Conservation (phyloP, 2,329 filamentous ascomycete species). For the Hirsutella rhossiliensis region DNA sequence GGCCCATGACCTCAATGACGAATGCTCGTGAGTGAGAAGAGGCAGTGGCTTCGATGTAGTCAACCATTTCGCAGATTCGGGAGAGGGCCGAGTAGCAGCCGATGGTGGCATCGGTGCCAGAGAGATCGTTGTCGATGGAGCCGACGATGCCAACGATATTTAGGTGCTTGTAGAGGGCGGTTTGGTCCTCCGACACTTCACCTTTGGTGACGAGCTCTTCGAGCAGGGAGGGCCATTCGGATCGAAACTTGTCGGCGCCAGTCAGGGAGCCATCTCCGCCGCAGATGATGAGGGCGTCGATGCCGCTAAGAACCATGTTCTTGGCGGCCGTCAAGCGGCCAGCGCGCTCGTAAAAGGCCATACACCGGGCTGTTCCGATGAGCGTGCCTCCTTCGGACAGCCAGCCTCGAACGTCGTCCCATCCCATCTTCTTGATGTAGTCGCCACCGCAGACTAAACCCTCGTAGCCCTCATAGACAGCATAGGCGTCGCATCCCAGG, state of each 20-base stretch:
- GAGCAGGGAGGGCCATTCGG: conserved; percentile 82
- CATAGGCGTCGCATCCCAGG: conserved; percentile 67
- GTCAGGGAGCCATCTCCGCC: conserved; percentile 95
- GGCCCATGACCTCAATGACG: conserved; percentile 96
- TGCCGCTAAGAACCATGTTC: conserved; percentile 87
- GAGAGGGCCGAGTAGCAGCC: conserved; percentile 90
- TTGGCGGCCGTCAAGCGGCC: conserved; percentile 79
- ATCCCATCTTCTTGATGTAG: conserved; percentile 77
- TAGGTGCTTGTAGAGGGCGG: conserved; percentile 68
- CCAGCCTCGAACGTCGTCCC: conserved; percentile 92
- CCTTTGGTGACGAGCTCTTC: conserved; percentile 69
- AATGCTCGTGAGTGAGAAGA: conserved; percentile 92
- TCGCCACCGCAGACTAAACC: conserved; percentile 82
- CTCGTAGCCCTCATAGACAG: conserved; percentile 89
- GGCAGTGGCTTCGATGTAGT: conserved; percentile 93
- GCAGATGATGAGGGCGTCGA: conserved; percentile 92
- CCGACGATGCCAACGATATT: conserved; percentile 96
- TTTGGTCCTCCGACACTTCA: conserved; percentile 58
- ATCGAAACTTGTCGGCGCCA: conserved; percentile 84
- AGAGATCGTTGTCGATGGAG: conserved; percentile 97
- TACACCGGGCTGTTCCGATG: conserved; percentile 89
- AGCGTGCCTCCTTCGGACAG: conserved; percentile 88
- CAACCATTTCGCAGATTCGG: conserved; percentile 89
- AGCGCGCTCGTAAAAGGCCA: conserved; percentile 78
- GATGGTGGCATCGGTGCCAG: conserved; percentile 93